Percentiles rank a stretch among this genome's conserved stretches.
Evolutionary conservation across 495 filamentous ascomycete species (phyloP).

Genomic region (Penicillium macrosclerotiorum): DNA sequence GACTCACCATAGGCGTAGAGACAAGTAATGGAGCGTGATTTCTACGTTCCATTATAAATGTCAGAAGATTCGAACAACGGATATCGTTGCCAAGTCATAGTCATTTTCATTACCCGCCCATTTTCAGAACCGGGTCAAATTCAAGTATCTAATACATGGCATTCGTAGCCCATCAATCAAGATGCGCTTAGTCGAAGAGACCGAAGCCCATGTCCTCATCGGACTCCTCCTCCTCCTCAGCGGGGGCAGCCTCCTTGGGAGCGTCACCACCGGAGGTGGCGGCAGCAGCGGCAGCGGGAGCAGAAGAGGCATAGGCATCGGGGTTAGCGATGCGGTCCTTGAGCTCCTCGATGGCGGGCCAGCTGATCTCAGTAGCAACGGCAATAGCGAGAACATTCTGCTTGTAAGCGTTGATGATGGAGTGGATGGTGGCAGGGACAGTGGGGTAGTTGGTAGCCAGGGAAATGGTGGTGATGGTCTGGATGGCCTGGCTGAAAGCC

Average conservation of each 20-base stretch:
- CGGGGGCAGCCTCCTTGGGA: slow-evolving; percentile 52
- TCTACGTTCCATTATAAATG: slow-evolving; percentile 42
- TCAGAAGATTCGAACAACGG: slow-evolving; percentile 12
- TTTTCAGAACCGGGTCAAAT: slow-evolving; percentile 28
- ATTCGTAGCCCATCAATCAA: slow-evolving; percentile 27
- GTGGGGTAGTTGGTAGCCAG: slow-evolving; percentile 93
- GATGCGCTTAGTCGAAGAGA: slow-evolving; percentile 55
- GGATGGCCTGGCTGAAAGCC: slow-evolving; percentile 76
- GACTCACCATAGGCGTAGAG: slow-evolving; percentile 29
- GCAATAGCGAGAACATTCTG: slow-evolving; percentile 90
- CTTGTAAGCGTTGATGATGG: slow-evolving; percentile 95
- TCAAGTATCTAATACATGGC: slow-evolving; percentile 46
- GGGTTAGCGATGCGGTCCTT: slow-evolving; percentile 99
- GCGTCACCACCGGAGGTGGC: slow-evolving; percentile 46
- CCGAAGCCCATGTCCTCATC: slow-evolving; percentile 56
- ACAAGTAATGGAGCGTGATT: slow-evolving; percentile 34
- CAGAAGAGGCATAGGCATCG: slow-evolving; percentile 83
- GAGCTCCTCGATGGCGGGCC: slow-evolving; percentile 93
- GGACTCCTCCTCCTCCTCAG: slow-evolving; percentile 49
- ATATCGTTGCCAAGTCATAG: slow-evolving; percentile 30
- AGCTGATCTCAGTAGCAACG: slow-evolving; percentile 86
- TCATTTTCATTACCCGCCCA: slow-evolving; percentile 34
- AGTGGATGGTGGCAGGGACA: slow-evolving; percentile 94
- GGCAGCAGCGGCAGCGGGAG: slow-evolving; percentile 61
- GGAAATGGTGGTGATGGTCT: slow-evolving; percentile 84